Base-by-base conservation (phyloP, 2,329 filamentous ascomycete genomes). In the Penicillium sp. region DNA sequence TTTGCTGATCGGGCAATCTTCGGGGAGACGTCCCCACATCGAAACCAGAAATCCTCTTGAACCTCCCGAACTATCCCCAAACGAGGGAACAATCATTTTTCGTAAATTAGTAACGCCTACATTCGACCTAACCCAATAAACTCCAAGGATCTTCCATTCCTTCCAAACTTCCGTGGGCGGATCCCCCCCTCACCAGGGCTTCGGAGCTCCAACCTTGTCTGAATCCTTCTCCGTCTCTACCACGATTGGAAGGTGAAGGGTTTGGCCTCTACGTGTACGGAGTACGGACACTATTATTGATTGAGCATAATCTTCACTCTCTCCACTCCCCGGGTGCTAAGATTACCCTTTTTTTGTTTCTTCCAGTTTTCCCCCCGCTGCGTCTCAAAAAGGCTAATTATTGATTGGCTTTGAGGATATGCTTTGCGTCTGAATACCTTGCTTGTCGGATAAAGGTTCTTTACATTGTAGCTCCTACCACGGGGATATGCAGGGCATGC, bases 121-220 rank as follows among this genome's bases (percentile, higher is more conserved):
- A 22, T 16, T 21, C 18, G 6, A n/a, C 5, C 11, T 43, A 43
- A 43, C 24, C 24, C 29, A n/a, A 14, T 29, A 21, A 18, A 14
- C 14, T 38, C 13, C 29, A 22, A 14, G 42, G 42, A 45, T 42
- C 44, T 29, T 42, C 29, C 32, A 32, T 39, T 24, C 48, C 32
- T 45, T 46, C 22, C 29, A 51, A 42, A 41, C 36, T 29, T 44
- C 41, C 40, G 54, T 54, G 11, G 39, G 57, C 38, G 52, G 61
- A 58, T 31, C 53, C 45, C 53, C 45, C 24, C 36, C 45, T 36
- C 48, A 56, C 50, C 43, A 63, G 50, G 51, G 51, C 53, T 57
- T 63, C 60, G 61, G 61, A 55, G 46, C 48, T 44, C 16, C 48
- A 60, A 52, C 58, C 51, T 55, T 63, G 55, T 63, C 45, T 45